Base-by-base conservation (phyloP, 257 asterid species). In the Rhazya stricta region DNA sequence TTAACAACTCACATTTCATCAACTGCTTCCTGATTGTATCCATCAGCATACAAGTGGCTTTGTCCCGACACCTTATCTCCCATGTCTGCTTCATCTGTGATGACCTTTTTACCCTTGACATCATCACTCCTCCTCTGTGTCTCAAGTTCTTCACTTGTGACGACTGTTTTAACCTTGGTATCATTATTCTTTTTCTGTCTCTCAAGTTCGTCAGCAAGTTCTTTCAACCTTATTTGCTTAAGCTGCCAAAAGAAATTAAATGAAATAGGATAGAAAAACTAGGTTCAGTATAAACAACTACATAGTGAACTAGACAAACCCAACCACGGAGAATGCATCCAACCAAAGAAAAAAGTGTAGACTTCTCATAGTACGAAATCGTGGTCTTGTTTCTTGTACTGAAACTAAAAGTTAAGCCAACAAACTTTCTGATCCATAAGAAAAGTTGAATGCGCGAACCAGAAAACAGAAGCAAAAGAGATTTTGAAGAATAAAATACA, bases 141-240 rank as follows among this genome's bases (percentile, higher is more conserved):
- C 84, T 92, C 86, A 74, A 92, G 86, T 68, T 89, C 92, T 45
- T 78, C 86, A n/a, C 78, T 77, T 23, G 71, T 19, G 46, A 81
- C 73, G 62, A 84, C 84, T 51, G 65, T 85, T 82, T 91, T 91
- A 72, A 91, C 93, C 80, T 87, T 88, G 69, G 72, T 63, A 81
- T 77, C 90, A 81, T 86, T 85, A 76, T 63, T 84, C 80, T 80
- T 83, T 78, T 88, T 89, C 91, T 92, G 97, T 83, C 85, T 88
- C 83, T 92, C 88, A 79, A 95, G 89, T 69, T 89, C 92, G 37
- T 78, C 86, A 21, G 95, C 89, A 79, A 91, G 74, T 75, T 89
- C 96, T 84, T 89, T 87, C 88, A 89, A 73, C 81, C 92, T 88
- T 87, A 88, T 86, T 79, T 92, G 82, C 87, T 88, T 95, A 67